These are phyloP conservation scores for Tylopilus sp. DNA, from an alignment of 768 basidiomycete species.

Conservation along the genomic window DNA sequence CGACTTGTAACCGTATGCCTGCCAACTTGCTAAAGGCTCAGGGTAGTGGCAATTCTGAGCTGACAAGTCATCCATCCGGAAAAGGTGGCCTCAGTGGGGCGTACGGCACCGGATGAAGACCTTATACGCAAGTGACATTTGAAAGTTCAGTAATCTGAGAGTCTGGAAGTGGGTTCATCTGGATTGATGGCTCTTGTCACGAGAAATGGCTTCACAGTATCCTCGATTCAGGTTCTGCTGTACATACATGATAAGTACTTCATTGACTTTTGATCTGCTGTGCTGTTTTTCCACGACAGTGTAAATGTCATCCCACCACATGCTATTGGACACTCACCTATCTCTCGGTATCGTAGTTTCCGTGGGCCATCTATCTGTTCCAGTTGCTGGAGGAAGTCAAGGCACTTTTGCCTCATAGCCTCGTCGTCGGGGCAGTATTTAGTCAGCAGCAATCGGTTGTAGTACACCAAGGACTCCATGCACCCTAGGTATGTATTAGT, in stretches of 20 bases:
- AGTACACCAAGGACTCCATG: slow-evolving; percentile 87
- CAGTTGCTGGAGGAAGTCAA: slow-evolving; percentile 52
- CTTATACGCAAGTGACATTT: no score
- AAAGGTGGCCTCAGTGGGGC: no score
- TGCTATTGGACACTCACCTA: slow-evolving; percentile 41
- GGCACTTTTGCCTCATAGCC: slow-evolving; percentile 44
- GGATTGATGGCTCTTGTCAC: neutral
- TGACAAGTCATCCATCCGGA: no score
- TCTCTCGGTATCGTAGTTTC: slow-evolving; percentile 61
- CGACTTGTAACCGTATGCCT: no score
- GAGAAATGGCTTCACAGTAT: neutral
- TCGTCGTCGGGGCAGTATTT: slow-evolving; percentile 40
- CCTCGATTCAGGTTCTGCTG: neutral
- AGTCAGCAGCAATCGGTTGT: slow-evolving; percentile 65
- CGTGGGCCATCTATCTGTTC: slow-evolving; percentile 63
- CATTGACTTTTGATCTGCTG: slow-evolving; percentile 14
- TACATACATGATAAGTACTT: neutral
- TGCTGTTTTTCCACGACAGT: slow-evolving; percentile 13
- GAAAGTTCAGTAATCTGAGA: neutral
- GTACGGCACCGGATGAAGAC: no score
- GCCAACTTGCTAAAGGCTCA: no score
- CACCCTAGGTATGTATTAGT: slow-evolving; percentile 60
- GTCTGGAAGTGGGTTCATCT: neutral
- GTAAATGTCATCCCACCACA: neutral
- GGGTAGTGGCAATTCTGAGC: no score